These are phyloP conservation scores for Neurospora sp. DNA, from an alignment of 495 filamentous ascomycete genomes.

Conservation along the genomic window DNA sequence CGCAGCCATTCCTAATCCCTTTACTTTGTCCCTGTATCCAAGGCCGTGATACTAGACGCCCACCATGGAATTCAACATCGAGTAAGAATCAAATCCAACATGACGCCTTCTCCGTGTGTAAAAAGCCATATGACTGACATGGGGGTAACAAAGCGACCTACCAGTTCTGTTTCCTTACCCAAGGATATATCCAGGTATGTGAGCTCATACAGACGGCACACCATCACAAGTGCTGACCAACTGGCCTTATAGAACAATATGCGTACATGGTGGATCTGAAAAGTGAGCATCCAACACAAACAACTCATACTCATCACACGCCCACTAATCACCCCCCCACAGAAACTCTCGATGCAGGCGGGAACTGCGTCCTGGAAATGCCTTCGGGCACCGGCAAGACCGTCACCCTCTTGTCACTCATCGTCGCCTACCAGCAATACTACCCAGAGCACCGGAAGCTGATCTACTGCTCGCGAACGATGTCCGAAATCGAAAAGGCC, in stretches of 20 bases:
- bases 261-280: slow-evolving; percentile 98
- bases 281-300: slow-evolving; percentile 31
- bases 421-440: slow-evolving; percentile 90
- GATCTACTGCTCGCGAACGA: slow-evolving; percentile 94
- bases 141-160: slow-evolving; percentile 52
- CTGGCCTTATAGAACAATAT: slow-evolving; percentile 64
- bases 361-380: slow-evolving; percentile 99
- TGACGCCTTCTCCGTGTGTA: neutral
- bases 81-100: slow-evolving; percentile 23
- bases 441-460: slow-evolving; percentile 86
- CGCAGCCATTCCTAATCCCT: neutral
- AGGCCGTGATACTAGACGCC: neutral
- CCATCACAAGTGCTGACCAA: slow-evolving; percentile 2
- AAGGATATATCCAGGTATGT: slow-evolving; percentile 76
- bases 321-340: slow-evolving; percentile 1
- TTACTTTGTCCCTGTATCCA: neutral
- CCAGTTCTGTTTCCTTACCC: slow-evolving; percentile 96
- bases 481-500: slow-evolving; percentile 95
- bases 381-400: slow-evolving; percentile 99
- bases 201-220: neutral
- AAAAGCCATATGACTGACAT: slow-evolving; percentile 5
- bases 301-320: neutral
- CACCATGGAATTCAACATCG: slow-evolving; percentile 92
- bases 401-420: slow-evolving; percentile 86
- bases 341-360: slow-evolving; percentile 84